phyloP scores from a whole-genome alignment of 352 stramenopile species.

The Aphanomyces invadans region DNA sequence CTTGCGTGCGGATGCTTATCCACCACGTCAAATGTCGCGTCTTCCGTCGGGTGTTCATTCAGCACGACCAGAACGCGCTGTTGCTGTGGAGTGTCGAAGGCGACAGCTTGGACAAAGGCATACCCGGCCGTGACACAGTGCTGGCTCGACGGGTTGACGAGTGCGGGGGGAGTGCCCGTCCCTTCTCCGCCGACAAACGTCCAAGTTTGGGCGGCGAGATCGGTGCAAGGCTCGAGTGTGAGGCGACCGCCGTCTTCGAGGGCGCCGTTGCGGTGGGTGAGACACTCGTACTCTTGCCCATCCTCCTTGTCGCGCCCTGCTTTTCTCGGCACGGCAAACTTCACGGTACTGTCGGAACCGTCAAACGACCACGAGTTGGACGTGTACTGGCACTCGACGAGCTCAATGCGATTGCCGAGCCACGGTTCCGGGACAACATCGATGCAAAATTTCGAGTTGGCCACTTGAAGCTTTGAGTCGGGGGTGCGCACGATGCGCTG shows the following conservation, averaged over 20 bases:
- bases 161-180: constrained; percentile 30
- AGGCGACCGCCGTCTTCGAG: constrained; percentile 45
- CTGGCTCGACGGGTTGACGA: constrained; percentile 32
- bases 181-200: constrained; percentile 29
- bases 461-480: constrained; percentile 67
- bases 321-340: too few species aligned
- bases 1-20: constrained; percentile 31
- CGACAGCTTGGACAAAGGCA: constrained; percentile 54
- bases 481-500: constrained; percentile 46
- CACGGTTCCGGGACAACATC: constrained; percentile 39
- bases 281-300: constrained; percentile 33
- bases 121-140: constrained; percentile 78
- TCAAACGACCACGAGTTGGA: constrained; percentile 58
- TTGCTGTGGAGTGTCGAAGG: constrained; percentile 65
- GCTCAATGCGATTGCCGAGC: constrained; percentile 45
- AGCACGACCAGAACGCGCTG: constrained; percentile 72
- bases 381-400: constrained; percentile 66
- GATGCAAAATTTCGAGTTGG: constrained; percentile 47
- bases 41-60: constrained; percentile 72
- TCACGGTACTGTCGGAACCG: constrained; percentile 35
- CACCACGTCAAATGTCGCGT: constrained; percentile 48
- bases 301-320: neutral
- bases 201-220: constrained; percentile 40
- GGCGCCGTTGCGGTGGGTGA: constrained; percentile 58
- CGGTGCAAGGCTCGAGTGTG: constrained; percentile 26